Evolutionary conservation across 2,329 filamentous ascomycete genomes (phyloP), one percentile per base, ranked within the genome.

Genomic region (Metarhizium guizhouense): DNA sequence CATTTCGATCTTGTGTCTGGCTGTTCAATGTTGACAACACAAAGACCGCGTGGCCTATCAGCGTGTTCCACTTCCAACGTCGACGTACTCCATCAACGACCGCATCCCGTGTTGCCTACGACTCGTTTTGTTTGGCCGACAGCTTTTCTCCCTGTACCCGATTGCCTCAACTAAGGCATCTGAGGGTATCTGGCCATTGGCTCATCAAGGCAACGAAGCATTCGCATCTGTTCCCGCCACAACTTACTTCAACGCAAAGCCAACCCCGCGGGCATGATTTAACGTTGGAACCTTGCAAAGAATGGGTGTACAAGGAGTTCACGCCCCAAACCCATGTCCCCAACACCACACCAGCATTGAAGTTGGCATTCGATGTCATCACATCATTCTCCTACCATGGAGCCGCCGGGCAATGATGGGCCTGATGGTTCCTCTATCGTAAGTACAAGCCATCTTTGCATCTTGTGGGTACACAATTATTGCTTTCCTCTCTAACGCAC

Each of bases 381-480:
- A 59, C 60, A 68, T 59, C 59, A 47, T 58, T 59, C 56, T 59
- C 56, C 57, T 56, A 62, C 55, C 58, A 70, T 71, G 68, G 67
- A 68, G 47, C 60, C 64, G 50, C 55, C 60, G 51, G 62, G 70
- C 38, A 64, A 64, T 56, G 68, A 88, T 63, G 86, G 82, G 71
- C 84, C 84, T 57, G 88, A 92, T 77, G 86, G 80, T 74, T 86
- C 87, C 57, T 91, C 88, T 60, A 84, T 92, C 64, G 86, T 88
- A 71, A 70, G 84, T 70, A 54, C 11, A 48, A 29, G 20, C 45
- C 45, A 16, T 48, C 20, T 48, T 20, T 30, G 4, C 25, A 30
- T 30, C 4, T 48, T 13, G n/a, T 30, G 32, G 3, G 32, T 7
- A 34, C 13, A 18, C 54, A 61, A 57, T 50, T 20, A 34, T 20